Conservation (phyloP, 805 yeast species). For the Saccharomycopsis sp. region DNA sequence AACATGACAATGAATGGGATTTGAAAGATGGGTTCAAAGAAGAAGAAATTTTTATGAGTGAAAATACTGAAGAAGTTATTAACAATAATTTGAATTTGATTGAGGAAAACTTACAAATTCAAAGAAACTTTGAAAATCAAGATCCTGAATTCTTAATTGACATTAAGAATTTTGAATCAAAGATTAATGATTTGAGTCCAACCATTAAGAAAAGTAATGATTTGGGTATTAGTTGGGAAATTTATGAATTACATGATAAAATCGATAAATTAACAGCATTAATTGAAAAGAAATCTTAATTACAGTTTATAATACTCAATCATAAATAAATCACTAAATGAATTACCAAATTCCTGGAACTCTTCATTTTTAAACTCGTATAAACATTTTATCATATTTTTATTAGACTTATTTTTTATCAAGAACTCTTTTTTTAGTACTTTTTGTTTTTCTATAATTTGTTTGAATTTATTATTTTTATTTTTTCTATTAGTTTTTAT, state of each 20-base stretch:
- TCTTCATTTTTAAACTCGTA: too few species aligned
- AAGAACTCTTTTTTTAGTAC: too few species aligned
- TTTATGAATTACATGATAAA: conserved; percentile 44
- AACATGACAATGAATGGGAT: conserved; percentile 24
- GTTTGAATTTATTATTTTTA: too few species aligned
- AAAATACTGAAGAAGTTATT: conserved; percentile 1
- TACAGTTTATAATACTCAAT: too few species aligned
- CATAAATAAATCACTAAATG: too few species aligned
- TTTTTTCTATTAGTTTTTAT: too few species aligned
- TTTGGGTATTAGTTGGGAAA: conserved; percentile 55
- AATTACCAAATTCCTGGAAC: too few species aligned
- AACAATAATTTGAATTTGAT: background rate
- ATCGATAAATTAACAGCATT: conserved; percentile 29
- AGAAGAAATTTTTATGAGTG: conserved; percentile 24
- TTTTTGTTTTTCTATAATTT: too few species aligned
- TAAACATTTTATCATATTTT: too few species aligned
- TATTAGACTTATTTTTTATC: too few species aligned
- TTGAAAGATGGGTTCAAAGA: conserved; percentile 25
- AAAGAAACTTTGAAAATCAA: conserved; percentile 49
- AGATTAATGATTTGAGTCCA: conserved; percentile 42
- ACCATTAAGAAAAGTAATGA: conserved; percentile 47
- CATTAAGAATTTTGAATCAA: conserved; percentile 37
- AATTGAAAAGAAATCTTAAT: too few species aligned
- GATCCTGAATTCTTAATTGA: conserved; percentile 62
- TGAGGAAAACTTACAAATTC: conserved; percentile 29